phyloP scores from a whole-genome alignment of 305 asterid genomes.

The Striga hermonthica region DNA sequence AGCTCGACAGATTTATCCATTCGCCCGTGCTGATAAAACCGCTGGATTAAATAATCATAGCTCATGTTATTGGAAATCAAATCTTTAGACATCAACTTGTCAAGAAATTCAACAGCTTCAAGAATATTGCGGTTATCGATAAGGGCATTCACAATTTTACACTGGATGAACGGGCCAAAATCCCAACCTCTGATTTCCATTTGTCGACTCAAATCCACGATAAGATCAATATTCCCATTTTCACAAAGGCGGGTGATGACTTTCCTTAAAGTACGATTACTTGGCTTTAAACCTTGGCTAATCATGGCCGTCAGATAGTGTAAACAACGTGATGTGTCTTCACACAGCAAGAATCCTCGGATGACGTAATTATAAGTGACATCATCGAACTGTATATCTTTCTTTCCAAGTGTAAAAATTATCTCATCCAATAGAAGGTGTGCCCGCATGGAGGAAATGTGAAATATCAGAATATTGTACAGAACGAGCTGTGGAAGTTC shows the following conservation, averaged over 20 bases:
- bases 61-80: slow-evolving; percentile 40
- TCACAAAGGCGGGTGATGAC: slow-evolving; percentile 47
- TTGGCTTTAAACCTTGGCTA: slow-evolving; percentile 49
- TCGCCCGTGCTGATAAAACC: slow-evolving; percentile 48
- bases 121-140: slow-evolving; percentile 38
- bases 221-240: slow-evolving; percentile 40
- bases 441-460: slow-evolving; percentile 40
- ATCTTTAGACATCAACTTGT: slow-evolving; percentile 42
- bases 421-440: slow-evolving; percentile 36
- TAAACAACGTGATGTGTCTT: slow-evolving; percentile 39
- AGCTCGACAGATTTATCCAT: slow-evolving; percentile 61
- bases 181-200: slow-evolving; percentile 68
- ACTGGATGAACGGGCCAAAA: slow-evolving; percentile 56
- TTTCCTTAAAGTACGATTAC: slow-evolving; percentile 53
- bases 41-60: slow-evolving; percentile 58
- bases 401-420: slow-evolving; percentile 38
- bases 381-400: slow-evolving; percentile 49
- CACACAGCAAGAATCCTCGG: slow-evolving; percentile 49
- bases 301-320: slow-evolving; percentile 55
- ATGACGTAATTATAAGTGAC: slow-evolving; percentile 50
- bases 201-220: slow-evolving; percentile 59
- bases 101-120: slow-evolving; percentile 55
- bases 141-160: slow-evolving; percentile 42
- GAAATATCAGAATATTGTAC: slow-evolving; percentile 57
- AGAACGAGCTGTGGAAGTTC: slow-evolving; percentile 41